Evolutionary conservation across 1,284 basidiomycete genomes (phyloP), one percentile per base, ranked within the genome.

Genomic region (Rhodotorula sp.): DNA sequence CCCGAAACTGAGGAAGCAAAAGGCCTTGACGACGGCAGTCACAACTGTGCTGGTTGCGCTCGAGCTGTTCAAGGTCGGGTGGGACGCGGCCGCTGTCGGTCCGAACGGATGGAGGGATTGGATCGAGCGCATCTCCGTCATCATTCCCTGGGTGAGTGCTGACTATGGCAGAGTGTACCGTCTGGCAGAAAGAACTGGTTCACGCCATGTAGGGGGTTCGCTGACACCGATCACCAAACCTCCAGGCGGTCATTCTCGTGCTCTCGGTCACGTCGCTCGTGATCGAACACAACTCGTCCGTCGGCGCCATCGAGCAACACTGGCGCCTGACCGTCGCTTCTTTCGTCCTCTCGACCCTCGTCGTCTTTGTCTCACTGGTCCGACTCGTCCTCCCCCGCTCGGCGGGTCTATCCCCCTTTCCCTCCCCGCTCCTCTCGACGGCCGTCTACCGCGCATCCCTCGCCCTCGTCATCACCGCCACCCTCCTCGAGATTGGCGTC

Each of bases 311-410:
- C 6, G 74, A 80, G 1, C 71, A 80, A 7, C 91, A 94, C 77
- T 86, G 86, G 71, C 80, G 83, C 24, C 86, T 85, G 6, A 84
- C 91, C 14, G 79, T 89, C 24, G 88, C 93, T 78, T 80, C 94
- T 8, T 85, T 87, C 0, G 77, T 80, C 6, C 80, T 91, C 65
- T 85, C 87, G 0, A 83, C 77, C 17, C 44, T 69, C 14, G 66
- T 76, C 5, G 63, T 79, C 51, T 24, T 58, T 7, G 67, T 77
- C 62, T 33, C 73, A 6, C 44, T 70, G 29, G 37, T 68, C 17
- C 68, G 69, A 18, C 45, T 71, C 44, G 20, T 75, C 58, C 66
- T 75, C 55, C 73, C 73, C 14, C 66, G 66, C 49, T 54, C 66
- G 8, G 68, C 68, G 15, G 60, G 64, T 1, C 37, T 65, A 53